Evolutionary conservation across 2,329 filamentous ascomycete genomes (phyloP), one percentile per base, ranked within the genome.

Genomic region (Raffaelea albimanens): DNA sequence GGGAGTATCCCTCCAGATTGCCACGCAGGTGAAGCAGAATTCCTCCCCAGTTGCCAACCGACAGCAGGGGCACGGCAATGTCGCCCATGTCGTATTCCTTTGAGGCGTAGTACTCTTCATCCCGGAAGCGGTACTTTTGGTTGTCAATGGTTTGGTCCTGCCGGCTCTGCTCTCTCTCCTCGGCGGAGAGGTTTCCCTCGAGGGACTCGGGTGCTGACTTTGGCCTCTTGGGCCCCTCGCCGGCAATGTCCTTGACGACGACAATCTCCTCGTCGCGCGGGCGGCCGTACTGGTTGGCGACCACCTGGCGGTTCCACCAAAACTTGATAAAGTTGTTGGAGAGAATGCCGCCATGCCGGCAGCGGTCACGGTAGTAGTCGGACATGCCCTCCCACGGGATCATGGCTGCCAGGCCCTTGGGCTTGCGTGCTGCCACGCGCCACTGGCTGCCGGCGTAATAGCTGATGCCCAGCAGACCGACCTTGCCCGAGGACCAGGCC

Each of bases 21-120:
- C 83, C 83, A 8, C 82, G 70, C 5, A 86, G 68, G 54, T 87
- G 83, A 1, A 87, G 69, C 4, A 82, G 61, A 43, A 86, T 86
- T 1, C 82, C 82, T 11, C 82, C 82, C 82, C 81, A 85, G 59
- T 86, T 86, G 0, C 73, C 83, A 0, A 86, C 82, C 0, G 72
- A 78, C 0, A 86, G 70, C 0, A 86, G 56, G 0, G 83, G 83
- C 0, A 85, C 81, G 49, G 82, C 68, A 38, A 87, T 84, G 51
- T 86, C 79, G 16, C 66, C 72, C 59, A 83, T 67, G 42, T 76
- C 66, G 54, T 82, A 85, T 44, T 85, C 80, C 55, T 79, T 83
- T 40, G 72, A 77, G 1, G 78, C 72, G 50, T 83, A 84, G 61
- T 84, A 84, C 0, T 66, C 58, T 0, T 85, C 71, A 50, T 86